phyloP scores from a whole-genome alignment of 495 filamentous ascomycete species.

The Penicillium arizonense region DNA sequence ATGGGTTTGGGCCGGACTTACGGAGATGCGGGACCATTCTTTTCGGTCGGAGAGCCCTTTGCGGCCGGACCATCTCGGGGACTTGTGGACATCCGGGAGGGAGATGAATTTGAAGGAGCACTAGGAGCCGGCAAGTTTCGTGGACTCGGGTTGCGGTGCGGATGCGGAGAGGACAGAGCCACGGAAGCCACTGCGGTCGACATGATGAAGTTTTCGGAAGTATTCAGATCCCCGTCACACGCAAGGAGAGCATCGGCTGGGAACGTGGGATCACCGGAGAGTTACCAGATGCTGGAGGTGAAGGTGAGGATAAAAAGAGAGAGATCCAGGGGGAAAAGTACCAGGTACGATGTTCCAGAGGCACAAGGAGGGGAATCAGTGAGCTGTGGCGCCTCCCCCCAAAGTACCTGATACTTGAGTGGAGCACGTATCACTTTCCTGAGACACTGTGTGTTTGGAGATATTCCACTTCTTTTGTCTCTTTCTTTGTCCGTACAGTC shows the following conservation, averaged over 20 bases:
- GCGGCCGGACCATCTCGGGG: conserved; percentile 40
- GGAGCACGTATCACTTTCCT: conserved; percentile 20
- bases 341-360: not conserved
- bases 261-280: conserved; percentile 1
- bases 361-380: not conserved
- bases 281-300: too few species aligned
- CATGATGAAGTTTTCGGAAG: conserved; percentile 26
- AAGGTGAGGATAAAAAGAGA: not conserved
- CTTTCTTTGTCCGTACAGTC: not conserved
- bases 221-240: not conserved
- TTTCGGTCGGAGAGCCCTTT: conserved; percentile 46
- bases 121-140: conserved; percentile 45
- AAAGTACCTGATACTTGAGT: conserved; percentile 14
- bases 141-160: conserved; percentile 49
- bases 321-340: conserved; percentile 11
- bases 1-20: conserved; percentile 36
- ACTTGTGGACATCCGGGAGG: conserved; percentile 32
- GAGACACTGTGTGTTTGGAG: conserved; percentile 41
- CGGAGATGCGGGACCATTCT: conserved; percentile 54
- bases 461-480: conserved; percentile 9
- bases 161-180: conserved; percentile 45
- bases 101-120: conserved; percentile 37
- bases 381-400: not conserved
- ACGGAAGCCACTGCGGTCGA: conserved; percentile 54
- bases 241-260: conserved; percentile 1